Evolutionary conservation across 139 green algal genomes (phyloP), one percentile per base, ranked within the genome.

Genomic region (Micractinium sp.): DNA sequence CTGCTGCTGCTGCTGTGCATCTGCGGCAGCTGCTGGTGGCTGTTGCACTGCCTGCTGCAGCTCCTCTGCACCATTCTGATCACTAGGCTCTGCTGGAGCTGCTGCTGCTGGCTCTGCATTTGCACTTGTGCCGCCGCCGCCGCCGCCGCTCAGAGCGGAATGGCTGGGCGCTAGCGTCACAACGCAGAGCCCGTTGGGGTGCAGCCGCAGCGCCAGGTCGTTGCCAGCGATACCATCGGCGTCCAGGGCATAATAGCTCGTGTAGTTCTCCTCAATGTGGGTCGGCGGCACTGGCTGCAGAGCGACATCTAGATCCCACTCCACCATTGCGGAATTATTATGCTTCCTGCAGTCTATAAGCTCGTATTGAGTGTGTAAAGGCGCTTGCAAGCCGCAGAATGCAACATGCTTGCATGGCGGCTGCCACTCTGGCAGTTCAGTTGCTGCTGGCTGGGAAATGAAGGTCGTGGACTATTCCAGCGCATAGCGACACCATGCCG

Each of bases 261-360:
- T 63, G 41, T 81, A 87, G 83, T 66, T 67, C 83, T 80, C 67
- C 83, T 87, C 36, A 31, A 87, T 79, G 31, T 87, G 71, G 9
- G 83, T 81, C 27, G 25, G 63, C 67, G 83, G 83, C 25, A 41
- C 27, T 13, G 16, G 27, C 16, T 66, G 83, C 38, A 87, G 66
- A 39, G 60, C 63, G 1, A 41, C 41, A 39, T 87, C 83, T 0
- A 87, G 83, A 36, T 79, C 35, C 83, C 83, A 87, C 47, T 79
- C 67, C 38, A 69, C 67, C 79, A 85, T 80, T 14, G 27, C 63
- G 4, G 63, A 12, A 25, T 23, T 29, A 9, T 20, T 22, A 16
- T 41, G 31, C 20, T 53, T 14, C 18, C 29, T 73, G 80, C 56
- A 47, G 36, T 60, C 53, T 31, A n/a, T 13, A 16, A 2, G 31